These are phyloP conservation scores for Penicillium griseofulvum DNA, from an alignment of 2,329 filamentous ascomycete species.

Conservation along the genomic window DNA sequence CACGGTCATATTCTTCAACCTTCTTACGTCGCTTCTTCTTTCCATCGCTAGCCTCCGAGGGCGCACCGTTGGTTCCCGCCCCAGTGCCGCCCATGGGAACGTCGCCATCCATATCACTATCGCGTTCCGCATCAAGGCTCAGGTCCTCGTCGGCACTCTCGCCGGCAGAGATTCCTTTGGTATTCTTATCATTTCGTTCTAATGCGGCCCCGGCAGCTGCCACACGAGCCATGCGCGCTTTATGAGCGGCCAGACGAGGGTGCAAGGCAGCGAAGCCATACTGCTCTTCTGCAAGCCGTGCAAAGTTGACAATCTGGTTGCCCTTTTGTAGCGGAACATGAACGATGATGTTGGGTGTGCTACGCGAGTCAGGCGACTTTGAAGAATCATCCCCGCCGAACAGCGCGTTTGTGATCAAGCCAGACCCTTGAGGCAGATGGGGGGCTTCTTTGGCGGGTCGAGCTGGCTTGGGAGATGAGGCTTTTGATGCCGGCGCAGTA, in stretches of 20 bases:
- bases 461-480: slow-evolving; percentile 55
- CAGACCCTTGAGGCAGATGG: slow-evolving; percentile 60
- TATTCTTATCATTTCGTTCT: slow-evolving; percentile 68
- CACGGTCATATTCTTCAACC: slow-evolving; percentile 65
- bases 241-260: slow-evolving; percentile 82
- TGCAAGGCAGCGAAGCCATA: slow-evolving; percentile 95
- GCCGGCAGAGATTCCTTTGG: slow-evolving; percentile 65
- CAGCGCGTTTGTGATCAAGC: slow-evolving; percentile 60
- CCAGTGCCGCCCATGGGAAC: slow-evolving; percentile 41
- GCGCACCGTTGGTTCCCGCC: slow-evolving; percentile 55
- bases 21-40: slow-evolving; percentile 74
- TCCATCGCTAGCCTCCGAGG: slow-evolving; percentile 54
- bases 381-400: slow-evolving; percentile 53
- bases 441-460: slow-evolving; percentile 55
- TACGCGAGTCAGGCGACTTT: slow-evolving; percentile 42
- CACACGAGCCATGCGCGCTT: slow-evolving; percentile 81
- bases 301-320: slow-evolving; percentile 94
- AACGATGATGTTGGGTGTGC: slow-evolving; percentile 75
- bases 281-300: slow-evolving; percentile 84
- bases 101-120: slow-evolving; percentile 54
- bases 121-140: slow-evolving; percentile 83
- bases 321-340: slow-evolving; percentile 75
- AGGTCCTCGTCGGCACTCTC: slow-evolving; percentile 77
- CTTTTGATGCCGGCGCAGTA: slow-evolving; percentile 50
- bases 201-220: slow-evolving; percentile 83